Evolutionary conservation across 2,329 filamentous ascomycete species (phyloP).

Genomic region (Aspergillus candidus): DNA sequence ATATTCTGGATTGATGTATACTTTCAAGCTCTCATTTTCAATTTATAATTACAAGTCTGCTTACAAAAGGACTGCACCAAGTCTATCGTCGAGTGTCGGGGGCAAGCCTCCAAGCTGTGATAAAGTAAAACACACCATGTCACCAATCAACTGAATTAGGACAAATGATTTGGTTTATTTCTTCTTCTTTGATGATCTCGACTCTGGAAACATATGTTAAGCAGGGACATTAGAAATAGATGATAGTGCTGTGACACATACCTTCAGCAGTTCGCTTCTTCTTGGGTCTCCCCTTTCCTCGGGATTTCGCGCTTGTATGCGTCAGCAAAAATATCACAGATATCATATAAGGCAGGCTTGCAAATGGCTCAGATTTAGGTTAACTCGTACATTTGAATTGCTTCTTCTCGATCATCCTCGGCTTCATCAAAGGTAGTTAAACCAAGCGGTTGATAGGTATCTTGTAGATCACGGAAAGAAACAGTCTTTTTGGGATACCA

Average conservation of each 20-base stretch:
- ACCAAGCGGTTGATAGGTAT: slow-evolving; percentile 57
- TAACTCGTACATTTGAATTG: slow-evolving; percentile 49
- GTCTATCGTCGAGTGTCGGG: too few relatives aligned
- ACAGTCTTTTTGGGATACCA: slow-evolving; percentile 80
- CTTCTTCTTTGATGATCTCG: slow-evolving; percentile 24
- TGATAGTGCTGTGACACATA: slow-evolving; percentile 15
- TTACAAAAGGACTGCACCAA: too few relatives aligned
- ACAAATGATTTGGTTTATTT: slow-evolving; percentile 11
- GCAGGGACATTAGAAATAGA: background rate
- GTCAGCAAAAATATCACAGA: background rate
- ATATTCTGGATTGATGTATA: too few relatives aligned
- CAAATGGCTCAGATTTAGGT: background rate
- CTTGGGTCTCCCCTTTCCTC: slow-evolving; percentile 83
- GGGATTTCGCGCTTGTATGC: slow-evolving; percentile 57
- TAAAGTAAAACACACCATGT: too few relatives aligned
- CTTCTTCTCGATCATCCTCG: slow-evolving; percentile 72
- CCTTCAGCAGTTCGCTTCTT: slow-evolving; percentile 65
- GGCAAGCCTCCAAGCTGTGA: too few relatives aligned
- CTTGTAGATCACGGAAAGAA: slow-evolving; percentile 67
- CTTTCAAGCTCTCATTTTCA: too few relatives aligned
- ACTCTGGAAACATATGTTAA: slow-evolving; percentile 15
- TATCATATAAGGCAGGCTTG: too few relatives aligned
- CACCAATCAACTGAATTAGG: too few relatives aligned
- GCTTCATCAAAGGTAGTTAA: slow-evolving; percentile 66
- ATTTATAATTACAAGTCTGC: too few relatives aligned